Percentiles rank a stretch among this genome's conserved stretches.
phyloP scores from a whole-genome alignment of 2,329 filamentous ascomycete genomes.

The Colletotrichum limetticola region DNA sequence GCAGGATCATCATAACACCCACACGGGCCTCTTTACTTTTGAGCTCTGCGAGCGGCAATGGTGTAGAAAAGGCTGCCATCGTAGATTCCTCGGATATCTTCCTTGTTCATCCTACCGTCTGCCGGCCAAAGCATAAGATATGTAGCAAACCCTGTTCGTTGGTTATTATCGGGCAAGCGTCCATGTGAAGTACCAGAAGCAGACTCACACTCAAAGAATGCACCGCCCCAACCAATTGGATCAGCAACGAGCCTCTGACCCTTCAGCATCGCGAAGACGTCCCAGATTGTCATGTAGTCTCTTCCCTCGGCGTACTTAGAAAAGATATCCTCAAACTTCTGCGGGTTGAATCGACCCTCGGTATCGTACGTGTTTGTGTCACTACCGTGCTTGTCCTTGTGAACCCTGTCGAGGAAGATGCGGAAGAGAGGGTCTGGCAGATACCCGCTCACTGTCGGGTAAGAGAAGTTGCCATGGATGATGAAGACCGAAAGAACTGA shows the following conservation, averaged over 20 bases:
- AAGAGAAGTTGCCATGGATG: slow-evolving; percentile 56
- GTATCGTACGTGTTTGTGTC: slow-evolving; percentile 58
- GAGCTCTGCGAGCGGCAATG: neutral
- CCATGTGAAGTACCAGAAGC: neutral
- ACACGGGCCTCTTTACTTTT: neutral
- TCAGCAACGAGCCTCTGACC: slow-evolving; percentile 55
- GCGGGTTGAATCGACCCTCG: slow-evolving; percentile 59
- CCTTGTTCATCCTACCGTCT: slow-evolving; percentile 66
- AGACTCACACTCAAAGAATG: slow-evolving; percentile 40
- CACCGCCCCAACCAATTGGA: slow-evolving; percentile 48
- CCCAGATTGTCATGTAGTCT: slow-evolving; percentile 49
- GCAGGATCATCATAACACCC: neutral
- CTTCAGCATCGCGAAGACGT: slow-evolving; percentile 49
- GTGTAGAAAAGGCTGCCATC: slow-evolving; percentile 37
- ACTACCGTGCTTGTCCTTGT: slow-evolving; percentile 58
- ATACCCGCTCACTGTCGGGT: slow-evolving; percentile 51
- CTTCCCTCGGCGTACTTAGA: slow-evolving; percentile 55
- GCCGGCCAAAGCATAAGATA: slow-evolving; percentile 63
- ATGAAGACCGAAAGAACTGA: slow-evolving; percentile 51
- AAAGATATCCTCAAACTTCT: slow-evolving; percentile 63
- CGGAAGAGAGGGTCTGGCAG: slow-evolving; percentile 51
- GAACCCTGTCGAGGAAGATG: slow-evolving; percentile 49
- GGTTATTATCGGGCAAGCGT: neutral
- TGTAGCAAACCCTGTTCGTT: slow-evolving; percentile 42
- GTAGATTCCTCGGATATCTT: slow-evolving; percentile 52